Evolutionary conservation across 2,329 filamentous ascomycete species (phyloP).

Genomic region (Coniella lustricola): DNA sequence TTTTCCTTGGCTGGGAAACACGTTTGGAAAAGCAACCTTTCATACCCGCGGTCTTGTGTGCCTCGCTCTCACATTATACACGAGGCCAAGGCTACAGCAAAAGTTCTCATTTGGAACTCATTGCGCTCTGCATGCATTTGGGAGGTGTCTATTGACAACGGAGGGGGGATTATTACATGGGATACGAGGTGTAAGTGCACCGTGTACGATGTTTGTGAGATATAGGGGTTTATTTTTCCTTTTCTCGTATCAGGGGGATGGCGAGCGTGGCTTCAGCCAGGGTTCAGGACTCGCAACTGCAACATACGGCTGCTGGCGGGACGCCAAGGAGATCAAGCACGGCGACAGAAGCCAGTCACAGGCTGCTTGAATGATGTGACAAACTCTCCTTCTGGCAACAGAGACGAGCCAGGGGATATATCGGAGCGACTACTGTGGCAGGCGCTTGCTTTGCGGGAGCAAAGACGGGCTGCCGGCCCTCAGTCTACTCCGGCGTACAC

Average conservation of each 20-base stretch:
- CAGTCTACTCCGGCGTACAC: neutral
- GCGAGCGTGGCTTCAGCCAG: slow-evolving; percentile 4
- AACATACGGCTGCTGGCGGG: neutral
- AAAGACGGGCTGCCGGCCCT: slow-evolving; percentile 9
- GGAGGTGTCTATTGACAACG: slow-evolving; percentile 13
- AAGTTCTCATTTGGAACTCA: slow-evolving; percentile 9
- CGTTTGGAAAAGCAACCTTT: slow-evolving; percentile 2
- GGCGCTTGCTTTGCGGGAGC: slow-evolving; percentile 15
- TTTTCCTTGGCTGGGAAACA: slow-evolving; percentile 1
- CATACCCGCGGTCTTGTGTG: slow-evolving; percentile 11
- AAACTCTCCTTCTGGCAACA: slow-evolving; percentile 1
- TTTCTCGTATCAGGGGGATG: neutral
- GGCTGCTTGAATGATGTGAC: neutral
- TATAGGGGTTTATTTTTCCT: slow-evolving; percentile 3
- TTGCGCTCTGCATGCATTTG: slow-evolving; percentile 17
- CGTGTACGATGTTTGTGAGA: slow-evolving; percentile 16
- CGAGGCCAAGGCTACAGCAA: slow-evolving; percentile 1
- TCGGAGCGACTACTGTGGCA: slow-evolving; percentile 1
- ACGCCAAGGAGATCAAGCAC: neutral
- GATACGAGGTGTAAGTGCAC: slow-evolving; percentile 9
- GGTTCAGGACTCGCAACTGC: neutral
- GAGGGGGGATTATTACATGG: slow-evolving; percentile 13
- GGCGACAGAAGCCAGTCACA: neutral
- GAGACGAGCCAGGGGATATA: slow-evolving; percentile 1
- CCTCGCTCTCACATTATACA: neutral